Evolutionary conservation across 2,329 filamentous ascomycete species (phyloP).

Genomic region (Fusarium buharicum): DNA sequence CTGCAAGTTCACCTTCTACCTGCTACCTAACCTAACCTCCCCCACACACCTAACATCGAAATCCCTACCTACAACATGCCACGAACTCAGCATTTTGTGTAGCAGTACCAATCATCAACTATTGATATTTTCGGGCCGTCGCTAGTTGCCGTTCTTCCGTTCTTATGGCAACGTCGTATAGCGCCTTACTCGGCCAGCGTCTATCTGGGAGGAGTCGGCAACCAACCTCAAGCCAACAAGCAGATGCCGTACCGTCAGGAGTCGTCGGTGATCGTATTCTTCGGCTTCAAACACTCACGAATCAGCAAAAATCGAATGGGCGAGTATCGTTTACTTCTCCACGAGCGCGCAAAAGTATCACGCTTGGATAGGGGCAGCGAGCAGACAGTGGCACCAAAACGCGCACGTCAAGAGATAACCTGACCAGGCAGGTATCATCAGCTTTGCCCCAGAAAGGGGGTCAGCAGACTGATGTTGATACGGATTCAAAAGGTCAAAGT

Average conservation of each 20-base stretch:
- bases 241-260: slow-evolving; percentile 40
- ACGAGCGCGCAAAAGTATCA: slow-evolving; percentile 41
- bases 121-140: slow-evolving; percentile 8
- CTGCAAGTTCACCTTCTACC: slow-evolving; percentile 2
- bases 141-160: slow-evolving; percentile 3
- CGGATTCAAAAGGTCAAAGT: neutral
- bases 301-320: slow-evolving; percentile 16
- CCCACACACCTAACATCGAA: neutral
- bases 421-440: slow-evolving; percentile 36
- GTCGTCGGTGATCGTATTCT: slow-evolving; percentile 47
- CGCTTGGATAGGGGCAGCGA: slow-evolving; percentile 46
- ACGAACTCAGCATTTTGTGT: slow-evolving; percentile 12
- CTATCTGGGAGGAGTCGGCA: slow-evolving; percentile 8
- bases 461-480: slow-evolving; percentile 1
- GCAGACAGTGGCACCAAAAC: slow-evolving; percentile 40
- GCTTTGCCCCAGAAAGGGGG: slow-evolving; percentile 25
- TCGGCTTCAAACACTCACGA: slow-evolving; percentile 42
- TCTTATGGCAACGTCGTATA: slow-evolving; percentile 29
- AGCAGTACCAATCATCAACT: slow-evolving; percentile 22
- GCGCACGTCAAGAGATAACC: slow-evolving; percentile 42
- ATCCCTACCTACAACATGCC: slow-evolving; percentile 19
- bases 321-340: slow-evolving; percentile 19
- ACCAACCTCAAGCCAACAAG: slow-evolving; percentile 16
- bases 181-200: slow-evolving; percentile 9
- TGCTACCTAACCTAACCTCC: neutral